phyloP scores from a whole-genome alignment of 345 rosid genomes.

The Melastoma malabathricum region DNA sequence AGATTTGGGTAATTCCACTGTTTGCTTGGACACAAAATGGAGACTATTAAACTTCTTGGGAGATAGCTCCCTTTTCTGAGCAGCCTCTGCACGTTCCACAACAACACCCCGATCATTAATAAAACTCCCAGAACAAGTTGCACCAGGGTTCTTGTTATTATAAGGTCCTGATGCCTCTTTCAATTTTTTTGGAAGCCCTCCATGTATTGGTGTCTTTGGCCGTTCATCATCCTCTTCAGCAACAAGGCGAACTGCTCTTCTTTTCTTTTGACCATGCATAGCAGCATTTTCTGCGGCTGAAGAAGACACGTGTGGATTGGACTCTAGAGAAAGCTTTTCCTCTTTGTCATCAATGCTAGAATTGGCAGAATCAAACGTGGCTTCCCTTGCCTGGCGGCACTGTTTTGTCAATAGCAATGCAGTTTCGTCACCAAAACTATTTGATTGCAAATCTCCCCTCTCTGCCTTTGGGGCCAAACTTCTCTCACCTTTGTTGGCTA shows the following conservation, averaged over 20 bases:
- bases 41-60: slow-evolving; percentile 41
- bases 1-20: slow-evolving; percentile 27
- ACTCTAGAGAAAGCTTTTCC: slow-evolving; percentile 22
- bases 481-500: slow-evolving; percentile 16
- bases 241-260: slow-evolving; percentile 59
- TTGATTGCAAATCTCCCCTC: slow-evolving; percentile 20
- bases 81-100: slow-evolving; percentile 19
- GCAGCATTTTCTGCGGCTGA: slow-evolving; percentile 19
- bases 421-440: slow-evolving; percentile 43
- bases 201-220: slow-evolving; percentile 82
- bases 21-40: slow-evolving; percentile 17
- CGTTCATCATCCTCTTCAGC: slow-evolving; percentile 57
- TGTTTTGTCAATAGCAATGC: slow-evolving; percentile 46
- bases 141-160: slow-evolving; percentile 20
- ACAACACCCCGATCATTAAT: slow-evolving; percentile 14
- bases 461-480: slow-evolving; percentile 36
- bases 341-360: slow-evolving; percentile 26
- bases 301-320: slow-evolving; percentile 24
- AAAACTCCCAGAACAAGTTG: slow-evolving; percentile 15
- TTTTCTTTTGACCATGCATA: slow-evolving; percentile 41
- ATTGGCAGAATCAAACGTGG: slow-evolving; percentile 36
- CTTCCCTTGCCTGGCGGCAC: slow-evolving; percentile 42
- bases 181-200: slow-evolving; percentile 26
- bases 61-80: slow-evolving; percentile 27
- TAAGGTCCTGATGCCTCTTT: slow-evolving; percentile 19